Conservation (phyloP, 306 rosid species). For the Comarum palustre region DNA sequence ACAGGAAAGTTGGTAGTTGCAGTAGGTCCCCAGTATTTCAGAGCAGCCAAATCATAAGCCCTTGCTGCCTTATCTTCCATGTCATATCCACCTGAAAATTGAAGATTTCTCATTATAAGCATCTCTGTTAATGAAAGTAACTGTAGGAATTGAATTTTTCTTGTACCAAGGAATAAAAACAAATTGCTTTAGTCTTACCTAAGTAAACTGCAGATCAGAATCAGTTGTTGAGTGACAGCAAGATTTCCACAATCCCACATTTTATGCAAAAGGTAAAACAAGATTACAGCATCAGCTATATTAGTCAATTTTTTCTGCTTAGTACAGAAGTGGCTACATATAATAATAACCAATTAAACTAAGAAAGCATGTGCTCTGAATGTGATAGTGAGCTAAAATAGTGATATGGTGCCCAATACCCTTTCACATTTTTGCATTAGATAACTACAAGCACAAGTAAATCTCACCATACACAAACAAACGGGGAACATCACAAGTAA, state of each 20-base stretch:
- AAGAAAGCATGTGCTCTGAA: conserved; percentile 29
- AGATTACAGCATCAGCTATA: conserved; percentile 36
- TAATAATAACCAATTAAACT: conserved; percentile 18
- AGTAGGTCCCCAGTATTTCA: conserved; percentile 91
- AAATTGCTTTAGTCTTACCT: conserved; percentile 44
- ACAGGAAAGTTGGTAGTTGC: conserved; percentile 98
- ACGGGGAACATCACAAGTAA: not conserved
- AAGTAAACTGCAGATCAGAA: conserved; percentile 67
- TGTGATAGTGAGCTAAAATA: conserved; percentile 2
- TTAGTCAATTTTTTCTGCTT: conserved; percentile 42
- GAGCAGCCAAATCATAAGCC: conserved; percentile 96
- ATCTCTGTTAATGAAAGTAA: not conserved
- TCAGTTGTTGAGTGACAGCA: conserved; percentile 36
- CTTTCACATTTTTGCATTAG: not conserved
- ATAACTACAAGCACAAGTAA: not conserved
- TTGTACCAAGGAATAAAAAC: not conserved
- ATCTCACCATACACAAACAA: not conserved
- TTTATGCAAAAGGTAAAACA: conserved; percentile 56
- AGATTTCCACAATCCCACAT: conserved; percentile 41
- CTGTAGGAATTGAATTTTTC: no score
- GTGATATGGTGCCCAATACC: not conserved
- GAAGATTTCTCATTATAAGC: not conserved
- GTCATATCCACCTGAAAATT: conserved; percentile 85
- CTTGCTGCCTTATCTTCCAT: conserved; percentile 99
- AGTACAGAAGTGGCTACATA: not conserved